A percentile compares a stretch with the other conserved stretches of the same genome.
Evolutionary conservation across 768 basidiomycete genomes (phyloP).

Genomic region (Gautieria morchelliformis): DNA sequence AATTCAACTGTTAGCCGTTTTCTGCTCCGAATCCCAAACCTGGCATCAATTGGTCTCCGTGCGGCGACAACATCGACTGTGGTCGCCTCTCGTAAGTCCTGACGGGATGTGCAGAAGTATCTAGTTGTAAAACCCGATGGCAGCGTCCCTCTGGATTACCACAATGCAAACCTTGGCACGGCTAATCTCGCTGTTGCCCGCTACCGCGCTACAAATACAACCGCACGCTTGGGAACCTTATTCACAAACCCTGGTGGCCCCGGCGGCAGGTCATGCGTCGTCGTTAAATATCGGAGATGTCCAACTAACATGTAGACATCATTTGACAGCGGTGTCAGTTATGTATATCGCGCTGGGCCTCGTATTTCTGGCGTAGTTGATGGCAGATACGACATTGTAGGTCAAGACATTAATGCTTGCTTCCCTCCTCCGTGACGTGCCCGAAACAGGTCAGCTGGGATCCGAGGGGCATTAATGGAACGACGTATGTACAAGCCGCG

Average conservation of each 20-base stretch:
- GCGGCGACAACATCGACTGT: slow-evolving; percentile 15
- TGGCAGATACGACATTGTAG: slow-evolving; percentile 16
- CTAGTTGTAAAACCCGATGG: not conserved
- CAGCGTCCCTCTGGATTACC: slow-evolving; percentile 26
- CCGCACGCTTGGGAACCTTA: slow-evolving; percentile 19
- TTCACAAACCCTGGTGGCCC: slow-evolving; percentile 26
- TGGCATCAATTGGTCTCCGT: slow-evolving; percentile 12
- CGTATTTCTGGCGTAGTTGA: slow-evolving; percentile 14
- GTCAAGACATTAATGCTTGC: not conserved
- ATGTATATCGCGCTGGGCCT: slow-evolving; percentile 15
- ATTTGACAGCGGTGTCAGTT: slow-evolving; percentile 14
- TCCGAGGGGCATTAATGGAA: slow-evolving; percentile 23
- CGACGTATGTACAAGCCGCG: slow-evolving; percentile 13
- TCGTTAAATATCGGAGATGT: not conserved
- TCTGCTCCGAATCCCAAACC: not conserved
- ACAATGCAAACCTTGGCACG: slow-evolving; percentile 17
- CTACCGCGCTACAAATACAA: slow-evolving; percentile 18
- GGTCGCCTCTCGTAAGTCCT: slow-evolving; percentile 11
- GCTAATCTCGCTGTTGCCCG: slow-evolving; percentile 22
- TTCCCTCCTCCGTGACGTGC: not conserved
- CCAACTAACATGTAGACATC: not conserved
- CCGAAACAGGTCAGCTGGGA: slow-evolving; percentile 15
- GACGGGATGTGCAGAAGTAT: not conserved
- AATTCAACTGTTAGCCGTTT: not conserved
- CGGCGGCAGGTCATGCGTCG: slow-evolving; percentile 11